phyloP scores from a whole-genome alignment of 192 early-diverging fungal species.

The Coemansia reversa region DNA sequence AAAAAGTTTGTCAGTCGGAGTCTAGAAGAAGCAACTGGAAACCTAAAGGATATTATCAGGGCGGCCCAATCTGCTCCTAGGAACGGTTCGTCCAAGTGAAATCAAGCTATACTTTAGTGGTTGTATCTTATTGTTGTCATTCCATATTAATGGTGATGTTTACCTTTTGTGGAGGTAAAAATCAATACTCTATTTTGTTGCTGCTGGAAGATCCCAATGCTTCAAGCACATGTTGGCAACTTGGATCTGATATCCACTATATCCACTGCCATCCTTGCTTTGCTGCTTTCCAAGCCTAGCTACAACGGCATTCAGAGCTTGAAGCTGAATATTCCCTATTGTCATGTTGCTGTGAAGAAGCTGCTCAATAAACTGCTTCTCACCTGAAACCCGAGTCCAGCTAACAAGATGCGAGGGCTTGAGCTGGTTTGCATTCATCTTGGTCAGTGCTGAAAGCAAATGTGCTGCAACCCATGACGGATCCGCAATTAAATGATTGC shows the following conservation, averaged over 20 bases:
- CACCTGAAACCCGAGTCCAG: slow-evolving; percentile 33
- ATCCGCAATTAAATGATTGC: slow-evolving; percentile 17
- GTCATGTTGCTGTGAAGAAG: slow-evolving; percentile 15
- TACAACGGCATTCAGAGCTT: slow-evolving; percentile 10
- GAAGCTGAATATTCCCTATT: slow-evolving; percentile 13
- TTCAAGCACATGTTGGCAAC: slow-evolving; percentile 24
- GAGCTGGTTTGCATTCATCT: slow-evolving; percentile 19
- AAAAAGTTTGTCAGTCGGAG: slow-evolving; percentile 52
- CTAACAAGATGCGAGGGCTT: slow-evolving; percentile 41
- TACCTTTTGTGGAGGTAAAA: neutral
- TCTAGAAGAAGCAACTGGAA: slow-evolving; percentile 34
- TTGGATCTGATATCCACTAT: slow-evolving; percentile 12
- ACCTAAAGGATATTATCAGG: slow-evolving; percentile 39
- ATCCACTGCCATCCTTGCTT: neutral
- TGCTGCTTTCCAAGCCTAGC: neutral
- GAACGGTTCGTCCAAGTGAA: neutral
- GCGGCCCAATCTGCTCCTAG: slow-evolving; percentile 10
- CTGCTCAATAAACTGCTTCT: slow-evolving; percentile 27
- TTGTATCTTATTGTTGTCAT: neutral
- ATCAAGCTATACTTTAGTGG: neutral
- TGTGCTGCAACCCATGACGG: slow-evolving; percentile 22
- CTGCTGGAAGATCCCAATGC: slow-evolving; percentile 16
- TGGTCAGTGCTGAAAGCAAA: slow-evolving; percentile 22
- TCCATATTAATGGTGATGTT: neutral
- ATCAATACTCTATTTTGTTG: neutral